phyloP scores from a whole-genome alignment of 768 basidiomycete species.

The Lyophyllum decastes region DNA sequence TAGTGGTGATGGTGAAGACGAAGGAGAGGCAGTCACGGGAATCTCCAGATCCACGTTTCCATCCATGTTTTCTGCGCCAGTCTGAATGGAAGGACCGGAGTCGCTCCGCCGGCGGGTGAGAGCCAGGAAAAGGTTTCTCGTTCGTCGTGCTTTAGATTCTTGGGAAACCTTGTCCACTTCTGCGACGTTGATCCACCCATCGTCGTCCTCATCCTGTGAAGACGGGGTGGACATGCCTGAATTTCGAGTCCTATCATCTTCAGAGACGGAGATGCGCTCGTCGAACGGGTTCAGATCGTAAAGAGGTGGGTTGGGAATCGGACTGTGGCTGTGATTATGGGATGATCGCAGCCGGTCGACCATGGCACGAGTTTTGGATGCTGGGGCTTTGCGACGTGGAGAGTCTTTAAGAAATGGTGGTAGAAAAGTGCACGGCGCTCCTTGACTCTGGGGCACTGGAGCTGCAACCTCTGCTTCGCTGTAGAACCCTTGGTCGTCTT shows the following conservation, averaged over 20 bases:
- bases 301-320: constrained; percentile 33
- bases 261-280: constrained; percentile 39
- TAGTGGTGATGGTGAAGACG: constrained; percentile 26
- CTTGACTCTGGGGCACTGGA: constrained; percentile 27
- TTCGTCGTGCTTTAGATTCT: constrained; percentile 37
- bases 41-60: constrained; percentile 11
- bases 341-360: constrained; percentile 54
- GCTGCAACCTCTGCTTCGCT: constrained; percentile 39
- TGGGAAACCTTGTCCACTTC: constrained; percentile 22
- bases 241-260: constrained; percentile 36
- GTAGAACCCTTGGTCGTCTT: constrained; percentile 56
- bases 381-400: constrained; percentile 38
- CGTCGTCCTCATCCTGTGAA: constrained; percentile 39
- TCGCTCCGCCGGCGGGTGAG: constrained; percentile 42
- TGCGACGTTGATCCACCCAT: constrained; percentile 45
- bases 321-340: constrained; percentile 27
- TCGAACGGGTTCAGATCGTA: constrained; percentile 30
- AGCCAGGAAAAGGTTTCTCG: constrained; percentile 43
- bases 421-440: constrained; percentile 36
- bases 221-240: constrained; percentile 31
- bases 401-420: constrained; percentile 51
- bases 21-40: constrained; percentile 21
- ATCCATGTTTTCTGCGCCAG: constrained; percentile 13
- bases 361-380: constrained; percentile 60
- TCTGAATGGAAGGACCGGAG: constrained; percentile 31